Conservation (phyloP, 495 filamentous ascomycete genomes). For the Aspergillus hancockii region DNA sequence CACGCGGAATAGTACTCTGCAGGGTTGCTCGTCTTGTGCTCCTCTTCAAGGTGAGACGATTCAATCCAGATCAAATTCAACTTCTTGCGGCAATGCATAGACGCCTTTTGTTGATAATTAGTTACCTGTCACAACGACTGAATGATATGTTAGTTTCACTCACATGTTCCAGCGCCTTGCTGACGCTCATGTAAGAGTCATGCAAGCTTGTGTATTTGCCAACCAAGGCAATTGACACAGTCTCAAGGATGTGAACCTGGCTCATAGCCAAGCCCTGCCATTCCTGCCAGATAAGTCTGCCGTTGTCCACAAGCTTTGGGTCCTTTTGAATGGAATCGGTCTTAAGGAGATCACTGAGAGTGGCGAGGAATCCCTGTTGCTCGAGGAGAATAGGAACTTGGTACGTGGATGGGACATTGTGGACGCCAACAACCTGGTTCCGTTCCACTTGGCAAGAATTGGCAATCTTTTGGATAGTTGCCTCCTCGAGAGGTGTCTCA, state of each 20-base stretch:
- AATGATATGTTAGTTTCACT: not conserved
- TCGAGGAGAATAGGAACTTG: conserved; percentile 90
- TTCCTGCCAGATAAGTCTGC: conserved; percentile 65
- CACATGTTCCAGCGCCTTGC: conserved; percentile 80
- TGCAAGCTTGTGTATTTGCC: conserved; percentile 86
- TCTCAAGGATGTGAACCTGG: conserved; percentile 61
- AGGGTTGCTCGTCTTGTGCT: conserved; percentile 56
- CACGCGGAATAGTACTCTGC: conserved; percentile 86
- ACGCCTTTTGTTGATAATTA: conserved; percentile 36
- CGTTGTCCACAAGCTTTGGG: conserved; percentile 52
- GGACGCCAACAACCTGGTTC: conserved; percentile 81
- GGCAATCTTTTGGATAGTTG: conserved; percentile 86
- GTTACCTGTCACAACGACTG: not conserved
- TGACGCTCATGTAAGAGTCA: conserved; percentile 81
- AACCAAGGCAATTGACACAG: conserved; percentile 81
- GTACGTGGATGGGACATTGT: conserved; percentile 83
- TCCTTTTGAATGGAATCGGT: conserved; percentile 34
- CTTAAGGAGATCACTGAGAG: conserved; percentile 61
- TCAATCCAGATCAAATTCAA: conserved; percentile 83
- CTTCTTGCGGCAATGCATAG: conserved; percentile 82
- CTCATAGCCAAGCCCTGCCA: conserved; percentile 71
- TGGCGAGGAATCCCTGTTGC: conserved; percentile 68
- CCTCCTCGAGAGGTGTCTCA: conserved; percentile 64
- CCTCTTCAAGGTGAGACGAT: conserved; percentile 75
- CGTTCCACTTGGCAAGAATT: conserved; percentile 78